Percentiles rank a stretch among this genome's conserved stretches.
Evolutionary conservation across 352 stramenopile genomes (phyloP).

Genomic region (Saprolegnia diclina): DNA sequence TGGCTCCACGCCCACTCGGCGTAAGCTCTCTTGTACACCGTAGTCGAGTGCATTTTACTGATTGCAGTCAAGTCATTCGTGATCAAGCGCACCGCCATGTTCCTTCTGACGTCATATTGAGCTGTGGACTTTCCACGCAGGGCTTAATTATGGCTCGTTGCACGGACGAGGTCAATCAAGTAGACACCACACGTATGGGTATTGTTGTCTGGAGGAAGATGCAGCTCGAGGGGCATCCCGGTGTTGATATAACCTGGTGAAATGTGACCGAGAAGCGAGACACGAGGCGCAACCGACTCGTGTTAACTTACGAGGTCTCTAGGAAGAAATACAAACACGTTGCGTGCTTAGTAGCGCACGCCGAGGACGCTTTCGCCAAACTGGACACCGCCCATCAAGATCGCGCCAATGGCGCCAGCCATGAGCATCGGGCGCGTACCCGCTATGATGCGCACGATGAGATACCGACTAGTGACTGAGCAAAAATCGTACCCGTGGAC

Average conservation of each 20-base stretch:
- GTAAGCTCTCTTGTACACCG: neutral
- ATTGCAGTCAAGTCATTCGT: too few species aligned
- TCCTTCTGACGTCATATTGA: neutral
- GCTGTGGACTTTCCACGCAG: neutral
- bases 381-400: slow-evolving; percentile 78
- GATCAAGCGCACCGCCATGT: neutral
- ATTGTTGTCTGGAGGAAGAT: too few species aligned
- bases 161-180: too few species aligned
- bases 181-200: too few species aligned
- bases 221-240: too few species aligned
- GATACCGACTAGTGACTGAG: neutral
- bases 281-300: too few species aligned
- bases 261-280: too few species aligned
- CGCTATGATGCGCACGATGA: slow-evolving; percentile 26
- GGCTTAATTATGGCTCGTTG: too few species aligned
- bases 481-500: slow-evolving; percentile 44
- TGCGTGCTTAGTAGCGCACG: slow-evolving; percentile 2
- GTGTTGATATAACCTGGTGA: too few species aligned
- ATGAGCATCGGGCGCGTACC: slow-evolving; percentile 79
- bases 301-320: neutral
- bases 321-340: neutral
- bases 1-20: slow-evolving; percentile 53
- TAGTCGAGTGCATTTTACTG: too few species aligned
- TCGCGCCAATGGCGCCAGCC: slow-evolving; percentile 65
- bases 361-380: slow-evolving; percentile 39